phyloP scores from a whole-genome alignment of 208 protist genomes.

The Lotmaria passim region DNA sequence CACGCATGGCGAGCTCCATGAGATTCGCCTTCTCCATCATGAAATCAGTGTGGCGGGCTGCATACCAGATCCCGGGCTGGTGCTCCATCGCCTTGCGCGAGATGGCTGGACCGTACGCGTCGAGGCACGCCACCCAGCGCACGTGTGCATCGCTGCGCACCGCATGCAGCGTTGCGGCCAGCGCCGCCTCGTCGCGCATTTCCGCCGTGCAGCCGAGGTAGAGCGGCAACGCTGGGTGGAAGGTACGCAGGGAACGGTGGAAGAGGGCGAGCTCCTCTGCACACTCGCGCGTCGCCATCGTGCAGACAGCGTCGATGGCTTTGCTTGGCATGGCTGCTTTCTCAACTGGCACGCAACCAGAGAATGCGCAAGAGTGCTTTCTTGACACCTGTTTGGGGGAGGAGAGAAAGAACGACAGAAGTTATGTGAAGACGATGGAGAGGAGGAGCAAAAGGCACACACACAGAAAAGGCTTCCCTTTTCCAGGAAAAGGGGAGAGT shows the following conservation, averaged over 20 bases:
- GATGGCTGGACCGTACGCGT: constrained; percentile 60
- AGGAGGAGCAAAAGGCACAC: too few species aligned
- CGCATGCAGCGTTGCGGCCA: constrained; percentile 10
- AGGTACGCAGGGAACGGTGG: constrained; percentile 55
- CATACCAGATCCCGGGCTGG: constrained; percentile 69
- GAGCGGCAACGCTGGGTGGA: constrained; percentile 62
- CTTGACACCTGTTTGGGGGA: background rate
- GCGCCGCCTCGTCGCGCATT: constrained; percentile 22
- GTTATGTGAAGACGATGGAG: too few species aligned
- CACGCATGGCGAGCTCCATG: constrained; percentile 68
- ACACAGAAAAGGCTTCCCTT: too few species aligned
- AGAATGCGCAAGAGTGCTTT: too few species aligned
- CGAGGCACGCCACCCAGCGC: constrained; percentile 71
- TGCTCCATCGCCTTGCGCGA: constrained; percentile 71
- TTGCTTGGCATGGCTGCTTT: constrained; percentile 14
- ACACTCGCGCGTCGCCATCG: constrained; percentile 86
- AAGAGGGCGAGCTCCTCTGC: constrained; percentile 76
- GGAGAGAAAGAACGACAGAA: background rate
- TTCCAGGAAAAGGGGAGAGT: too few species aligned
- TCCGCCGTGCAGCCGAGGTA: constrained; percentile 62
- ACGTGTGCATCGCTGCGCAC: constrained; percentile 41
- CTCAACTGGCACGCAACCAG: too few species aligned
- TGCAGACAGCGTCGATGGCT: constrained; percentile 63
- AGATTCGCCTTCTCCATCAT: constrained; percentile 91
- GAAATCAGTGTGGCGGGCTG: constrained; percentile 75